Evolutionary conservation across 2,329 filamentous ascomycete species (phyloP).

Genomic region (Colletotrichum sp.): DNA sequence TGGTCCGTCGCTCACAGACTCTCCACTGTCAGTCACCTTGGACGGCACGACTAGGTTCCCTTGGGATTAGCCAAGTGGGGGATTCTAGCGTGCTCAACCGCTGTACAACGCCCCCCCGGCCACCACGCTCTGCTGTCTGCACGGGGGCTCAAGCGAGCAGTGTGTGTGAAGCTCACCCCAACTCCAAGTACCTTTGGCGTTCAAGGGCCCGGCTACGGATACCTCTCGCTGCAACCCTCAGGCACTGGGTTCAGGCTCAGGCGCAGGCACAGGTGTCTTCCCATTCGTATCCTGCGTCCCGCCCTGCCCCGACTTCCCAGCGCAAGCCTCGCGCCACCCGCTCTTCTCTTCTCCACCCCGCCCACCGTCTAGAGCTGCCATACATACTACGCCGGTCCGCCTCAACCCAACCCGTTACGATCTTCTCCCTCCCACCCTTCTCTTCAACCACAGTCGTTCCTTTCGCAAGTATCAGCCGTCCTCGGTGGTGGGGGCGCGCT

Average conservation of each 20-base stretch:
- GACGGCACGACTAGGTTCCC: constrained; percentile 14
- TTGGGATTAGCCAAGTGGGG: constrained; percentile 17
- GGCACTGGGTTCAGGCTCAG: constrained; percentile 5
- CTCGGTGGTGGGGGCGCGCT: constrained; percentile 21
- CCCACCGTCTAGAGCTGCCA: constrained; percentile 20
- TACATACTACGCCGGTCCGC: constrained; percentile 23
- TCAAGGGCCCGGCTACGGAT: neutral
- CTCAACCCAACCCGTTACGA: constrained; percentile 15
- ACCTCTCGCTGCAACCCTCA: constrained; percentile 7
- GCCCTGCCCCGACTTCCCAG: constrained; percentile 14
- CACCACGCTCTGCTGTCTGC: constrained; percentile 7
- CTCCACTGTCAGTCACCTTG: constrained; percentile 14
- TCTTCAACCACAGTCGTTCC: constrained; percentile 20
- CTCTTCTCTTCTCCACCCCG: constrained; percentile 19
- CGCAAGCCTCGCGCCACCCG: constrained; percentile 20
- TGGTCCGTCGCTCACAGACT: constrained; percentile 14
- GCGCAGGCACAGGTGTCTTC: constrained; percentile 17
- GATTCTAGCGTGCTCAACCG: constrained; percentile 16
- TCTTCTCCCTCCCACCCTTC: constrained; percentile 16
- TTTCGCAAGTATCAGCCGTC: constrained; percentile 21
- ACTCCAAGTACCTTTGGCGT: constrained; percentile 10
- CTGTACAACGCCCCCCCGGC: neutral
- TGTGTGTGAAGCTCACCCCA: constrained; percentile 10
- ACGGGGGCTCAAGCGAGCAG: constrained; percentile 16
- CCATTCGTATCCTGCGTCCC: constrained; percentile 18